These are phyloP conservation scores for Oropetium thomaeum DNA, from an alignment of 176 grass and related monocot genomes.

Conservation along the genomic window DNA sequence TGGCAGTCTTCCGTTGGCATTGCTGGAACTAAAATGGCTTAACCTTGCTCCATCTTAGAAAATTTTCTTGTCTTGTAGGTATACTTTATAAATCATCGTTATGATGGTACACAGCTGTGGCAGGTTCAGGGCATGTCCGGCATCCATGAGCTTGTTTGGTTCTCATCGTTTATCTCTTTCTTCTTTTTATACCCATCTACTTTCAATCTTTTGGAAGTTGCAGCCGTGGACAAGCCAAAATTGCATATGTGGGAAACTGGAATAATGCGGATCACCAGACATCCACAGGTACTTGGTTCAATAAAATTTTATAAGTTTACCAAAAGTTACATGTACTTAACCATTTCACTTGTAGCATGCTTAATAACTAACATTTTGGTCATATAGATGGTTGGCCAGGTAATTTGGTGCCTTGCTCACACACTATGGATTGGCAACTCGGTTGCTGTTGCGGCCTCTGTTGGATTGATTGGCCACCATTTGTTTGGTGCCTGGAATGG, in stretches of 20 bases:
- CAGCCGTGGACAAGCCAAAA: constrained; percentile 93
- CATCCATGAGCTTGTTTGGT: constrained; percentile 82
- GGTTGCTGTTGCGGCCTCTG: constrained; percentile 60
- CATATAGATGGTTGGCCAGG: constrained; percentile 77
- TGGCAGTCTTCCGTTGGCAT: not conserved
- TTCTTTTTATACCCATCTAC: constrained; percentile 93
- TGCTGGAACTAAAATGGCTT: not conserved
- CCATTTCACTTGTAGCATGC: not conserved
- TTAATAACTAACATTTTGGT: constrained; percentile 6
- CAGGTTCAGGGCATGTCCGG: constrained; percentile 66
- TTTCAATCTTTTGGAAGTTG: constrained; percentile 96
- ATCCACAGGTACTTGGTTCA: constrained; percentile 69
- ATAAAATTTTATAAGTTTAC: not conserved
- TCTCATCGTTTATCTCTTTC: constrained; percentile 79
- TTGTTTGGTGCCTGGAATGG: constrained; percentile 95
- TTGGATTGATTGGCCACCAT: constrained; percentile 82
- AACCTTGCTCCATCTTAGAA: not conserved
- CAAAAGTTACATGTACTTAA: constrained; percentile 8
- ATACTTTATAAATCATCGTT: constrained; percentile 95
- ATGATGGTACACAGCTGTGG: constrained; percentile 83
- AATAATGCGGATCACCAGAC: constrained; percentile 95
- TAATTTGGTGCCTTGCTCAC: constrained; percentile 97
- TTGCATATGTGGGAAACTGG: constrained; percentile 97
- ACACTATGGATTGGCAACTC: constrained; percentile 94
- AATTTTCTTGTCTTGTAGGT: constrained; percentile 47